Conservation (phyloP, 495 filamentous ascomycete genomes). For the Chaetomium cochliodes region DNA sequence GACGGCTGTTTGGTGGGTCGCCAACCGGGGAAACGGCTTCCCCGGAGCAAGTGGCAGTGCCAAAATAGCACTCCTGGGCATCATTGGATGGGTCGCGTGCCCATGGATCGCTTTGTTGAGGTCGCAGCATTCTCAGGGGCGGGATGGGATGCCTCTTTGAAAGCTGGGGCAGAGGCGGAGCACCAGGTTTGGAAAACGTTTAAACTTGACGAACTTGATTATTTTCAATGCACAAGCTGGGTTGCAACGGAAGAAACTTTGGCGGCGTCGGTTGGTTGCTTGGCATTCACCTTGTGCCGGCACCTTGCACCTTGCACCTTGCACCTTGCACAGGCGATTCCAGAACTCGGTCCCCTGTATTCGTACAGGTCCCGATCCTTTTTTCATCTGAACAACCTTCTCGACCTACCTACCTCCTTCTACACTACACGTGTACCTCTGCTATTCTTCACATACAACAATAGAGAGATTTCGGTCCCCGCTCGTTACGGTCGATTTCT, state of each 20-base stretch:
- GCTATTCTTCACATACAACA: not conserved
- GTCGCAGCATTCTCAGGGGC: no score
- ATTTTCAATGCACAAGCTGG: not conserved
- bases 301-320: not conserved
- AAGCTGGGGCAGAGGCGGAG: no score
- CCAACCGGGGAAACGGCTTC: conserved; percentile 10
- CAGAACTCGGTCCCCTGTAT: conserved; percentile 5
- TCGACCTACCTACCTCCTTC: not conserved
- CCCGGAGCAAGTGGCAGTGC: conserved; percentile 24
- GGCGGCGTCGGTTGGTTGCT: not conserved
- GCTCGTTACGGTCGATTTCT: conserved; percentile 22
- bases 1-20: conserved; percentile 10
- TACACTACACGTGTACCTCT: not conserved
- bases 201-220: no score
- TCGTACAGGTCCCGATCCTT: not conserved
- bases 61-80: conserved; percentile 21
- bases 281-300: not conserved
- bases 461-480: conserved; percentile 11
- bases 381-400: not conserved
- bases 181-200: no score
- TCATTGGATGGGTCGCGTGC: conserved; percentile 15
- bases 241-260: not conserved
- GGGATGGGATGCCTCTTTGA: no score
- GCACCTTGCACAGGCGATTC: no score
- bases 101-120: not conserved